phyloP scores from a whole-genome alignment of 345 rosid species.

The Eucalyptus curtisii region DNA sequence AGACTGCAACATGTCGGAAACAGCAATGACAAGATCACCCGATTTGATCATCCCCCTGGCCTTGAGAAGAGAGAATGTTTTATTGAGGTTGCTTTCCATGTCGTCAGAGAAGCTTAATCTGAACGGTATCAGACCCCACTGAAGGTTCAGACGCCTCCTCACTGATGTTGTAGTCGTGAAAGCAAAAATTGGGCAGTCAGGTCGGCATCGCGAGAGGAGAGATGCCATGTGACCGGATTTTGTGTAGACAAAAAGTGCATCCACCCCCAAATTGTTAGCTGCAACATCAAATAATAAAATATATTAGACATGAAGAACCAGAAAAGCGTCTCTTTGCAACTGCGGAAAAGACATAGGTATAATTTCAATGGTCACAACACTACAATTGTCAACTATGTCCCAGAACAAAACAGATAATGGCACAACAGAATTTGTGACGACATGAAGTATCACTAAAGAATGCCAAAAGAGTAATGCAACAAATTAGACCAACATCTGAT shows the following conservation, averaged over 20 bases:
- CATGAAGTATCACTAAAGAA: neutral
- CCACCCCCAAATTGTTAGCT: slow-evolving; percentile 94
- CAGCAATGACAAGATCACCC: slow-evolving; percentile 93
- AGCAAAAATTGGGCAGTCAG: slow-evolving; percentile 97
- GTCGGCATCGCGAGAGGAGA: slow-evolving; percentile 83
- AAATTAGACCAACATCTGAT: neutral
- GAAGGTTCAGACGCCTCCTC: slow-evolving; percentile 81
- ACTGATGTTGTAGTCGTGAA: slow-evolving; percentile 72
- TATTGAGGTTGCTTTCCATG: slow-evolving; percentile 90
- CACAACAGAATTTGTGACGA: neutral
- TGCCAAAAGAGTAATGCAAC: neutral
- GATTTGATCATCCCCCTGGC: slow-evolving; percentile 97
- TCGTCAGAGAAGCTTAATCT: slow-evolving; percentile 88
- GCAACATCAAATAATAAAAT: slow-evolving; percentile 2
- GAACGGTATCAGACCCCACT: slow-evolving; percentile 99
- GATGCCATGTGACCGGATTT: slow-evolving; percentile 94
- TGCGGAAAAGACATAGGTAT: neutral
- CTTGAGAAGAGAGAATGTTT: slow-evolving; percentile 86
- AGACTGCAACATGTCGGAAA: slow-evolving; percentile 92
- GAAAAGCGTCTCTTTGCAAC: neutral
- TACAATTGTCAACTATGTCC: neutral
- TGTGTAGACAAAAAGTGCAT: slow-evolving; percentile 92
- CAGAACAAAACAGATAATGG: neutral
- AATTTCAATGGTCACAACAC: neutral
- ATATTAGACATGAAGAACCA: neutral